Percentiles rank a stretch among this genome's conserved stretches.
These are phyloP conservation scores for Wickerhamomyces alni DNA, from an alignment of 805 yeast species.

Conservation along the genomic window DNA sequence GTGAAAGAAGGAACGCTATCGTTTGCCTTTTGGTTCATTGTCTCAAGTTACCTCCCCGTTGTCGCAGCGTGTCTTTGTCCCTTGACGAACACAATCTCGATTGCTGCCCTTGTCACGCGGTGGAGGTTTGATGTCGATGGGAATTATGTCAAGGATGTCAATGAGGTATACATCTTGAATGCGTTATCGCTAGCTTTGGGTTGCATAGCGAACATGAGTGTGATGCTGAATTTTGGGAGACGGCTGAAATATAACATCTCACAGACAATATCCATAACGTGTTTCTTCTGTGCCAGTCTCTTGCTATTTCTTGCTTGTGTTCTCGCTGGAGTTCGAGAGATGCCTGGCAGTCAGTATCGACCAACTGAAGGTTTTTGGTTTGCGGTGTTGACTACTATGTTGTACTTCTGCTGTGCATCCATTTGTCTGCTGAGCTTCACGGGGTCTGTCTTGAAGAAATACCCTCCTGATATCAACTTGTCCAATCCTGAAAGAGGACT, in stretches of 20 bases:
- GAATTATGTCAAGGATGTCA: slow-evolving; percentile 26
- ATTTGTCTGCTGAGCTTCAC: slow-evolving; percentile 50
- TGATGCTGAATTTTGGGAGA: slow-evolving; percentile 63
- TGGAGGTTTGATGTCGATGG: slow-evolving; percentile 47
- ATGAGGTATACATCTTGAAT: slow-evolving; percentile 49
- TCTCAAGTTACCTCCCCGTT: slow-evolving; percentile 69
- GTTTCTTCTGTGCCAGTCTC: slow-evolving; percentile 58
- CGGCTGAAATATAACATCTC: slow-evolving; percentile 51
- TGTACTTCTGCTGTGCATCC: slow-evolving; percentile 54
- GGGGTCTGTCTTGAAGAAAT: slow-evolving; percentile 54
- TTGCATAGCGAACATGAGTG: slow-evolving; percentile 57
- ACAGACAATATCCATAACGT: slow-evolving; percentile 53
- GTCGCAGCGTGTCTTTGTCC: slow-evolving; percentile 78
- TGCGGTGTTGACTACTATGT: slow-evolving; percentile 57
- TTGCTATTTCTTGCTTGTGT: slow-evolving; percentile 46
- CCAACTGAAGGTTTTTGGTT: slow-evolving; percentile 71
- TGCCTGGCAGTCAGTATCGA: slow-evolving; percentile 21
- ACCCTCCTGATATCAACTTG: slow-evolving; percentile 67
- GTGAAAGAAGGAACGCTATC: slow-evolving; percentile 12
- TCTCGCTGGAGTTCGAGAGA: slow-evolving; percentile 28
- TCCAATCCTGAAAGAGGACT: slow-evolving; percentile 63
- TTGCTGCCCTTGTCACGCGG: slow-evolving; percentile 61
- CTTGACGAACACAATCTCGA: slow-evolving; percentile 64
- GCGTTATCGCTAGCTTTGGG: slow-evolving; percentile 61
- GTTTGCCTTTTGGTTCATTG: slow-evolving; percentile 48